phyloP scores from a whole-genome alignment of 1,139 yeast species.

The Saccharomyces pastorianus region DNA sequence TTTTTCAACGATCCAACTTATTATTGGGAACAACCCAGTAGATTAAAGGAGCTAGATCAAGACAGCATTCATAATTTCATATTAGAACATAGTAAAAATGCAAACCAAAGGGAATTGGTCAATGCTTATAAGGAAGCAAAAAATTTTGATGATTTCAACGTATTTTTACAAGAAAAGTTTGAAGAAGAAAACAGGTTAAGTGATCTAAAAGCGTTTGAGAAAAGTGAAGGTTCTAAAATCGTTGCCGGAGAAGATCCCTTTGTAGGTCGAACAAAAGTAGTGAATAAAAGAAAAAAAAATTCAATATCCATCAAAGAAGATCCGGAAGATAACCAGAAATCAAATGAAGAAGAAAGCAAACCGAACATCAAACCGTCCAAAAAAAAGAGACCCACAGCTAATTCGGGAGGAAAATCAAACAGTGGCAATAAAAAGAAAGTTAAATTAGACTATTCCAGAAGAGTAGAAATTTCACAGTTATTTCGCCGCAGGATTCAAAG shows the following conservation, averaged over 20 bases:
- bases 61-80: conserved; percentile 16
- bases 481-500: conserved; percentile 29
- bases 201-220: conserved; percentile 17
- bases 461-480: conserved; percentile 24
- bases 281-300: conserved; percentile 2
- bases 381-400: neutral
- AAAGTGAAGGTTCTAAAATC: conserved; percentile 10
- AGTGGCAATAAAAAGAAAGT: conserved; percentile 8
- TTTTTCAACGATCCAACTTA: conserved; percentile 33
- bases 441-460: conserved; percentile 23
- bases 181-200: conserved; percentile 21
- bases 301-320: neutral
- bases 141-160: conserved; percentile 18
- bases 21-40: conserved; percentile 31
- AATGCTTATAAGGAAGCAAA: conserved; percentile 28
- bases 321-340: neutral
- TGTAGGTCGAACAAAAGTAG: conserved; percentile 6
- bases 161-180: conserved; percentile 22
- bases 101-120: conserved; percentile 19
- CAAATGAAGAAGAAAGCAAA: neutral
- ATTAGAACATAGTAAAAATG: conserved; percentile 10
- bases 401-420: neutral
- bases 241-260: conserved; percentile 28
- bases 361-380: neutral
- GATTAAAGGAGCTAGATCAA: conserved; percentile 18